Evolutionary conservation across 2,329 filamentous ascomycete species (phyloP), one percentile per base, ranked within the genome.

Genomic region (Ophiobolus disseminans): DNA sequence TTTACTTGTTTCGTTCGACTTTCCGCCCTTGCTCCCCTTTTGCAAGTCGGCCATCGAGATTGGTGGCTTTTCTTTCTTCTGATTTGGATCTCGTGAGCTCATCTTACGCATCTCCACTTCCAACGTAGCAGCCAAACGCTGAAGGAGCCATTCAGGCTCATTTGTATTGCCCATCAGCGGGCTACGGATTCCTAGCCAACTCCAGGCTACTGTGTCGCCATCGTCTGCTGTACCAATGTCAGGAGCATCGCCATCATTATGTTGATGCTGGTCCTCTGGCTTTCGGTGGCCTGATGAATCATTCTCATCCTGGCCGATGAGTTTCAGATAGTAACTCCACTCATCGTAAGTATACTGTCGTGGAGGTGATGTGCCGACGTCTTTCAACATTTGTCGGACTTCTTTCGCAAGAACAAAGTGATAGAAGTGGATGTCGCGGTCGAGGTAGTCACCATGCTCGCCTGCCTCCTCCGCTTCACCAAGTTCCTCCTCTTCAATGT

Each of bases 141-240:
- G 85, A 31, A 91, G 69, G 26, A 91, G 83, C 88, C 88, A 91
- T 65, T 90, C 83, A 11, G 84, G 81, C 73, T 91, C 88, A 46
- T 83, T 82, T 62, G 85, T 81, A 38, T 80, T 80, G 3, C 86
- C 83, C 83, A 90, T 86, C 10, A 91, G 76, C 3, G 88, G 88
- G 57, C 85, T 89, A 11, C 82, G 75, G 37, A 83, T 79, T 0
- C 86, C 87, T 1, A 91, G 80, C 89, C 89, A 92, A 25, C 86
- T 89, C 88, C 88, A 91, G 5, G 82, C 85, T 82, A 85, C 88
- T 9, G 67, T 53, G 32, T 64, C 55, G 3, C 62, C 66, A 21
- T 66, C 65, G 6, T 67, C 63, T 11, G 68, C 68, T 3, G 58
- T 65, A 1, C 68, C 70, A 11, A 72, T 60, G 45, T 73, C 68